Evolutionary conservation across 208 protist species (phyloP).

Genomic region (Crithidia sp.): DNA sequence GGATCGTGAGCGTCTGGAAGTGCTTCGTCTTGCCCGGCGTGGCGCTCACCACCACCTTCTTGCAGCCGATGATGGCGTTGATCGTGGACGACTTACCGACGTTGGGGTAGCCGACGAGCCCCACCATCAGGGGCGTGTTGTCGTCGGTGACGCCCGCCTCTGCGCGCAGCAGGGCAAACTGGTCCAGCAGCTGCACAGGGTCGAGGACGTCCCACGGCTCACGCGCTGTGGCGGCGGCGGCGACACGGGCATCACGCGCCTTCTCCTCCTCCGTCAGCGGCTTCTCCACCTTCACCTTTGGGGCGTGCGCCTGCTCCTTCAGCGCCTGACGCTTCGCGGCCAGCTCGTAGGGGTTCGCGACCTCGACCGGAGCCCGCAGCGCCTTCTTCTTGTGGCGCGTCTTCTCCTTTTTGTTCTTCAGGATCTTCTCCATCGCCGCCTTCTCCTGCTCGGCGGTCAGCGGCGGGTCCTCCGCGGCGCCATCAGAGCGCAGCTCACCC

Average conservation of each 20-base stretch:
- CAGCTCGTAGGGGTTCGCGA: conserved; percentile 80
- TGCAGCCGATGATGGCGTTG: conserved; percentile 95
- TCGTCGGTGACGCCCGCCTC: conserved; percentile 37
- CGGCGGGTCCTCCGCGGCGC: conserved; percentile 34
- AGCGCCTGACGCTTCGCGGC: conserved; percentile 50
- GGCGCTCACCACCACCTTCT: conserved; percentile 95
- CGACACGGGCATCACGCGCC: conserved; percentile 57
- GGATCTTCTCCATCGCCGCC: conserved; percentile 37
- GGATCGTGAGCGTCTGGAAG: conserved; percentile 96
- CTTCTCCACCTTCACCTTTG: conserved; percentile 42
- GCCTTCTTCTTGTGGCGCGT: conserved; percentile 77
- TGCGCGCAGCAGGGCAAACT: conserved; percentile 60
- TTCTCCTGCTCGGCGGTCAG: conserved; percentile 51
- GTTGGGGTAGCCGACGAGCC: conserved; percentile 98
- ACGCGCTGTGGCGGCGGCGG: conserved; percentile 29
- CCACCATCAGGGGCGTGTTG: conserved; percentile 84
- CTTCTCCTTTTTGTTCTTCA: conserved; percentile 62
- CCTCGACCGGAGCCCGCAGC: conserved; percentile 75
- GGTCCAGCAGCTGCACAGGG: conserved; percentile 83
- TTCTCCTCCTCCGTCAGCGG: conserved; percentile 75
- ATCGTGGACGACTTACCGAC: conserved; percentile 99
- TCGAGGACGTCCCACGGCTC: conserved; percentile 71
- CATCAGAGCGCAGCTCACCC: conserved; percentile 17
- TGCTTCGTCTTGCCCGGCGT: conserved; percentile 99
- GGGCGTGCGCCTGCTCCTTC: conserved; percentile 44